These are phyloP conservation scores for Aspergillus nidulans DNA, from an alignment of 495 filamentous ascomycete species.

Conservation along the genomic window DNA sequence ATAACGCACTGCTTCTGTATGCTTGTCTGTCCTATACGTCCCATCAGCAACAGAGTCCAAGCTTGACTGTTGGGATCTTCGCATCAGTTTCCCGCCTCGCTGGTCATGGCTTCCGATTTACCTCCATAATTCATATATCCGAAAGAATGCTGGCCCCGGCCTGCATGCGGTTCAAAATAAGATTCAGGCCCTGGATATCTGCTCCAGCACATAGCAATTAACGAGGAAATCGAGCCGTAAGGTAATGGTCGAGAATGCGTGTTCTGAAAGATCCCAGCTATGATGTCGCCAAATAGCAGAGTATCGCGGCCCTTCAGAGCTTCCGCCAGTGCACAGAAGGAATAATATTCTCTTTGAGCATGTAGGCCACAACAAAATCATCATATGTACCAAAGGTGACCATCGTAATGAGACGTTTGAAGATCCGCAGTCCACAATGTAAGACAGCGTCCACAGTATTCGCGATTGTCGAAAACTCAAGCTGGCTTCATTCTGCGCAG, in stretches of 20 bases:
- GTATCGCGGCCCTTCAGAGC: slow-evolving; percentile 2
- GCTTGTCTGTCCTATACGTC: slow-evolving; percentile 30
- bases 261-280: slow-evolving; percentile 23
- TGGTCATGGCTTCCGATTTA: slow-evolving; percentile 31
- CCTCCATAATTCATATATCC: slow-evolving; percentile 36
- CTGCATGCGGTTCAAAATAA: slow-evolving; percentile 32
- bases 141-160: slow-evolving; percentile 21
- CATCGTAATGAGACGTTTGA: slow-evolving; percentile 25
- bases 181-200: slow-evolving; percentile 34
- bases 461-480: slow-evolving; percentile 27
- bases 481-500: slow-evolving; percentile 5
- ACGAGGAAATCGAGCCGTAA: slow-evolving; percentile 35
- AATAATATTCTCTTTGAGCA: slow-evolving; percentile 23
- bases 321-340: slow-evolving; percentile 2
- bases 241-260: slow-evolving; percentile 32
- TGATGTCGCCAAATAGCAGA: slow-evolving; percentile 21
- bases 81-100: slow-evolving; percentile 21
- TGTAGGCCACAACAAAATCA: slow-evolving; percentile 27
- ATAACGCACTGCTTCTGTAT: slow-evolving; percentile 41
- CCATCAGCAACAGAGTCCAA: slow-evolving; percentile 34
- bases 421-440: slow-evolving; percentile 14
- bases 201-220: slow-evolving; percentile 42
- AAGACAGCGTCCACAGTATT: slow-evolving; percentile 11
- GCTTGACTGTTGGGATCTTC: slow-evolving; percentile 34
- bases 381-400: slow-evolving; percentile 25